Conservation (phyloP, 768 basidiomycete species). For the Hypholoma sublateritium region DNA sequence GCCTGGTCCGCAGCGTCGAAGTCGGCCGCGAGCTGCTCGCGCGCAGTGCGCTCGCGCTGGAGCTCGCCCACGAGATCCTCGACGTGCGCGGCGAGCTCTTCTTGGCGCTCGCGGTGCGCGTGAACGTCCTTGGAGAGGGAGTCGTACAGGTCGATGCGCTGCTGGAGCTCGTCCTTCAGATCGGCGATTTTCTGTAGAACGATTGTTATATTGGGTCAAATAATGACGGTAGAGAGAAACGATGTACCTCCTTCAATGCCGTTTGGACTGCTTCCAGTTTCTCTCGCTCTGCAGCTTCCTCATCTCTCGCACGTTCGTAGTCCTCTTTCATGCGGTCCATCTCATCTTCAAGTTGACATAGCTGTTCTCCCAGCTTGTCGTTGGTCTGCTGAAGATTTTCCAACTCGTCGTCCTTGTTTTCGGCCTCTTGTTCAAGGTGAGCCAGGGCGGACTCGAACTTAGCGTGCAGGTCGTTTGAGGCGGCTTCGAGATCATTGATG, state of each 20-base stretch:
- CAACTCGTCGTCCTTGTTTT: conserved; percentile 79
- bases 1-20: conserved; percentile 59
- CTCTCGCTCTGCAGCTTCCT: conserved; percentile 71
- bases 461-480: conserved; percentile 64
- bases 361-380: conserved; percentile 74
- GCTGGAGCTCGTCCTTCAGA: conserved; percentile 65
- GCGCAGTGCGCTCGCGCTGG: conserved; percentile 55
- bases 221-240: neutral
- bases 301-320: conserved; percentile 63
- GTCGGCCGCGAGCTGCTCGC: conserved; percentile 53
- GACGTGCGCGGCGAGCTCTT: conserved; percentile 73
- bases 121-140: conserved; percentile 59
- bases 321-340: conserved; percentile 77
- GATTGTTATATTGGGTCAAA: neutral
- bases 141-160: conserved; percentile 67
- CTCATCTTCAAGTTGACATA: conserved; percentile 87
- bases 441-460: conserved; percentile 76
- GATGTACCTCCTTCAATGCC: conserved; percentile 78
- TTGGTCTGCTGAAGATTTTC: conserved; percentile 73
- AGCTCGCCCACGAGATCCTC: conserved; percentile 69
- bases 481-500: conserved; percentile 73
- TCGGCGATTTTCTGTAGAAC: conserved; percentile 60
- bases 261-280: conserved; percentile 62
- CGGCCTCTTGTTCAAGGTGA: conserved; percentile 76
- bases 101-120: conserved; percentile 69